These are phyloP conservation scores for Leccinum solheimii DNA, from an alignment of 1,284 basidiomycete genomes.

Conservation along the genomic window DNA sequence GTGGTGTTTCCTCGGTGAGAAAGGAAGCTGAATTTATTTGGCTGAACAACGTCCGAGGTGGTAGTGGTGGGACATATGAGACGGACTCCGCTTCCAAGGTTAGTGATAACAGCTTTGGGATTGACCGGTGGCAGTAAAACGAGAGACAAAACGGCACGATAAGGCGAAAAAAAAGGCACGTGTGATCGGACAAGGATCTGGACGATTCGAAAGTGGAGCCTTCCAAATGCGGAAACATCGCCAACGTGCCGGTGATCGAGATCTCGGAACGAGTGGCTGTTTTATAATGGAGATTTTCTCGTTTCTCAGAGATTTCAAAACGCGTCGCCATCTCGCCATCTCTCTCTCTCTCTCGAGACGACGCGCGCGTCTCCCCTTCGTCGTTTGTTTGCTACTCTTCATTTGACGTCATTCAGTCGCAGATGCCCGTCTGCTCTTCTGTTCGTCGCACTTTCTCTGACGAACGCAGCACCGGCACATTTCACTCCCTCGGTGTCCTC, in stretches of 20 bases:
- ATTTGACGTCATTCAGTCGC: slow-evolving; percentile 8
- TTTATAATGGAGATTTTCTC: slow-evolving; percentile 2
- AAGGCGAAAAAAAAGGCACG: slow-evolving; percentile 21
- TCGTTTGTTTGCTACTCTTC: background rate
- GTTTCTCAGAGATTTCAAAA: background rate
- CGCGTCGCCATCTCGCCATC: background rate
- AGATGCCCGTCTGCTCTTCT: slow-evolving; percentile 21
- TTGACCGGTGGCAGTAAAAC: background rate
- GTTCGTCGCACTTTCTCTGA: slow-evolving; percentile 43
- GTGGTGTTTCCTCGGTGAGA: background rate
- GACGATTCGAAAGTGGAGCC: slow-evolving; percentile 27
- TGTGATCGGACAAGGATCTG: slow-evolving; percentile 25
- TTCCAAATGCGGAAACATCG: slow-evolving; percentile 12
- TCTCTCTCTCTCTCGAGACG: background rate
- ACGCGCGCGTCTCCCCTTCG: background rate
- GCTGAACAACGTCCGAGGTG: background rate
- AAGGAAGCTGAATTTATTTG: background rate
- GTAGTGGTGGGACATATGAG: background rate
- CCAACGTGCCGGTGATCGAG: slow-evolving; percentile 24
- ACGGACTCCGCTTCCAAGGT: too few species aligned
- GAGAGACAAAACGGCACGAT: slow-evolving; percentile 3
- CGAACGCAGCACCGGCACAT: slow-evolving; percentile 52
- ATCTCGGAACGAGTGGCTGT: slow-evolving; percentile 22
- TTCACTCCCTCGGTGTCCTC: slow-evolving; percentile 49
- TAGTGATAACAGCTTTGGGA: background rate